Evolutionary conservation across 345 rosid species (phyloP).

Genomic region (Psidium friedrichsthalianum): DNA sequence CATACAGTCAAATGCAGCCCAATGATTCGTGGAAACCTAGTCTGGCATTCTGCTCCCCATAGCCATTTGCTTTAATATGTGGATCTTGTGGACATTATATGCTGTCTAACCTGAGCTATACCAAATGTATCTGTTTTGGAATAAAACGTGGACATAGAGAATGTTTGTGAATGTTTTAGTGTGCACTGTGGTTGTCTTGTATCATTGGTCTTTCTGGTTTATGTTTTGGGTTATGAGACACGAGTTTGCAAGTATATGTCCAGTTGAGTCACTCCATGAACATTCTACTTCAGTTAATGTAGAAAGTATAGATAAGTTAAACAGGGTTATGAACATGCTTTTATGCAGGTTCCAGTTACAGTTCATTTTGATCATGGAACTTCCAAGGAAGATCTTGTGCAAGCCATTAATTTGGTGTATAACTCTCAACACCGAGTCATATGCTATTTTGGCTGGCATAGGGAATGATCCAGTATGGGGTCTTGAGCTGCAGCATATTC

Average conservation of each 20-base stretch:
- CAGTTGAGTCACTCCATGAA: background rate
- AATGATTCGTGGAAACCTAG: background rate
- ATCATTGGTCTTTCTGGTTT: background rate
- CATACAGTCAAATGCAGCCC: background rate
- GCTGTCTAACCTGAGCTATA: background rate
- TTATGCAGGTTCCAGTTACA: constrained; percentile 75
- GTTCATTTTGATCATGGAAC: constrained; percentile 96
- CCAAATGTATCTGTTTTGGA: background rate
- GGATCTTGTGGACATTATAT: background rate
- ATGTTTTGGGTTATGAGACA: background rate
- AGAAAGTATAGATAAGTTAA: background rate
- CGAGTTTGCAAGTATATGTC: background rate
- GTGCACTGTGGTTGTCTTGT: background rate
- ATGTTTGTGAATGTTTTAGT: background rate
- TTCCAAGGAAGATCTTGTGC: constrained; percentile 66
- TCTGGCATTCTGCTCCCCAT: background rate
- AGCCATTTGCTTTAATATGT: background rate
- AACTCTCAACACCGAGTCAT: background rate
- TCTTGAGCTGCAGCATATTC: background rate
- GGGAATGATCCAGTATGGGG: background rate
- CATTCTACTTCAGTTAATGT: background rate
- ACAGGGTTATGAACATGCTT: background rate
- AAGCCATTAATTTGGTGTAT: constrained; percentile 70
- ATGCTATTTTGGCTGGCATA: background rate
- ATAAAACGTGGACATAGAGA: background rate